Evolutionary conservation across 78 protist genomes (phyloP), one percentile per base, ranked within the genome.

Genomic region (Monocercomonoides exilis): DNA sequence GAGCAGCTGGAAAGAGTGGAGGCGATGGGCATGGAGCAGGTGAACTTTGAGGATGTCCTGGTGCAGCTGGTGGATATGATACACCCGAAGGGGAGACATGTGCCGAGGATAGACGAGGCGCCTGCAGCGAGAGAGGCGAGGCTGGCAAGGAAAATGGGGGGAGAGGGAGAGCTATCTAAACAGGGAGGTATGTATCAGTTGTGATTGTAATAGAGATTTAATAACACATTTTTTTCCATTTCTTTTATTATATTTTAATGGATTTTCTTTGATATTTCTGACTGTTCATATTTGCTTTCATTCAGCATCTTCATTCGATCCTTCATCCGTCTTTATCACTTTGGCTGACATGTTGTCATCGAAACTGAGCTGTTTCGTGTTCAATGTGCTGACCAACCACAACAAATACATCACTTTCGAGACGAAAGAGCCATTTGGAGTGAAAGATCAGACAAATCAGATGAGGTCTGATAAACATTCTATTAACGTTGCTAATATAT

Each of bases 1-100:
- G 94, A 96, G 84, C 95, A 93, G 89, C 84, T 87, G n/a, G 77
- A 93, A 38, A 88, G 95, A 45, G 44, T 96, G 87, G 92, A 90
- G 54, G 64, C 84, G 36, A 42, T 88, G 41, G 86, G 43, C 42
- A n/a, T 35, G 3, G 96, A 92, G 42, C 85, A 88, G 5, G 86
- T 94, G 3, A 1, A 38, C 38, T 94, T 94, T 63, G 87, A 63
- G n/a, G 96, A 94, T 77, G 43, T 94, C 21, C 80, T 90, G n/a
- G 6, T 6, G 4, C 82, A 79, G 5, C 6, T 33, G 4, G 21
- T 21, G 42, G 82, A 79, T 21, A 79, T 79, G 82, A 79, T 79
- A 33, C 4, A 79, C 4, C 82, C 82, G 70, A 11, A 54, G 38
- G 11, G 45, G 42, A 38, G 4, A 2, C 77, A 77, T 32, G 84